These are phyloP conservation scores for Phanerodontia chrysosporium DNA, from an alignment of 768 basidiomycete genomes.

Conservation along the genomic window DNA sequence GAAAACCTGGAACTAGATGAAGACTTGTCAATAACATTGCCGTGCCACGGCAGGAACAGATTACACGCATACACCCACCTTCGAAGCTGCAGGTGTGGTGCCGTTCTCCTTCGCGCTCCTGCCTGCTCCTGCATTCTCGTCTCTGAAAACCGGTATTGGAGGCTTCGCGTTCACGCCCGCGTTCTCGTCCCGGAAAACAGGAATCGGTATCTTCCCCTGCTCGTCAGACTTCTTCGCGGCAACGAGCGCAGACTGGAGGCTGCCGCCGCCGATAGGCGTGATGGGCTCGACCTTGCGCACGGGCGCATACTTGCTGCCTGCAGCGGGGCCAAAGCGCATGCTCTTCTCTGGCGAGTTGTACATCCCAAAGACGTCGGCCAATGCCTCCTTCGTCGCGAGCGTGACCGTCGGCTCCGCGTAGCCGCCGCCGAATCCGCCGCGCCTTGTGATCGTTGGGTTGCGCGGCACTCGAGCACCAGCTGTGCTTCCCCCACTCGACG, in stretches of 20 bases:
- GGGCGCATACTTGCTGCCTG: constrained; percentile 71
- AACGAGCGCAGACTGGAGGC: neutral
- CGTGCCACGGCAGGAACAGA: constrained; percentile 10
- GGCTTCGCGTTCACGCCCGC: constrained; percentile 50
- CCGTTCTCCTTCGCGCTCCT: constrained; percentile 37
- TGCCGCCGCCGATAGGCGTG: constrained; percentile 23
- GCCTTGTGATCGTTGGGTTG: constrained; percentile 22
- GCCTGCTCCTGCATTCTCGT: constrained; percentile 9
- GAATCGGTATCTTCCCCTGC: neutral
- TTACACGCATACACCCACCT: constrained; percentile 28
- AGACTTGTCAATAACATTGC: neutral
- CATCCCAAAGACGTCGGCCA: constrained; percentile 93
- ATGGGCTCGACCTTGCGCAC: constrained; percentile 63
- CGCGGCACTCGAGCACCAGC: constrained; percentile 25
- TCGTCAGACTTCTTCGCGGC: neutral
- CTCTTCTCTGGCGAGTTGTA: constrained; percentile 90
- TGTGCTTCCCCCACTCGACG: neutral
- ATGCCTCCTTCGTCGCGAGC: constrained; percentile 93
- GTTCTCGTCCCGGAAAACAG: neutral
- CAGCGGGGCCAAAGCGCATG: constrained; percentile 40
- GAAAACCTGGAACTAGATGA: constrained; percentile 60
- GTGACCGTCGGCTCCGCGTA: constrained; percentile 82
- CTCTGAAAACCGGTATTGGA: neutral
- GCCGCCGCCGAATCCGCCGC: constrained; percentile 42
- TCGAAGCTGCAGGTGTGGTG: constrained; percentile 28